Evolutionary conservation across 352 stramenopile genomes (phyloP).

Genomic region (Pilasporangium apinafurcum): DNA sequence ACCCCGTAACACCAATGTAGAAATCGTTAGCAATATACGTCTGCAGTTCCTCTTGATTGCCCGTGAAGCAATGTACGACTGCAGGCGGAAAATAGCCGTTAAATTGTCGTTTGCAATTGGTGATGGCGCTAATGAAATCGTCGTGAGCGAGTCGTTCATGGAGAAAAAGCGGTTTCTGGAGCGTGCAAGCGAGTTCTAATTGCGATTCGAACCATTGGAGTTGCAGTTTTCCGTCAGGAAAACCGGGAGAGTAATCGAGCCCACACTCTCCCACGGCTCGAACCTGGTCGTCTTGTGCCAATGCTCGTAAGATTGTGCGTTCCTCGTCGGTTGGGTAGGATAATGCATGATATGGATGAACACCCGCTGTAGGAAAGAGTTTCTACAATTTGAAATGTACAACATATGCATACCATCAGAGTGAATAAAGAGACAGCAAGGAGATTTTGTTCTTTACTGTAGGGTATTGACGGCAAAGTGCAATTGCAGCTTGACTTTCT

Average conservation of each 20-base stretch:
- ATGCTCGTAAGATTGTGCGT: conserved; percentile 16
- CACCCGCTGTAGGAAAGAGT: conserved; percentile 64
- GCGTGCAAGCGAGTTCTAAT: conserved; percentile 47
- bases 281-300: conserved; percentile 31
- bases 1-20: conserved; percentile 89
- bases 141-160: conserved; percentile 73
- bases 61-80: conserved; percentile 91
- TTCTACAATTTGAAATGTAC: conserved; percentile 2
- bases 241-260: conserved; percentile 67
- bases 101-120: conserved; percentile 28
- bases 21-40: conserved; percentile 76
- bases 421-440: not conserved
- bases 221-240: conserved; percentile 37
- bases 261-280: conserved; percentile 71
- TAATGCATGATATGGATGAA: conserved; percentile 75
- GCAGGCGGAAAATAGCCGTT: conserved; percentile 39
- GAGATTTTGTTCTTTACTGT: conserved; percentile 7
- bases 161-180: conserved; percentile 78
- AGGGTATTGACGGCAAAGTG: conserved; percentile 39
- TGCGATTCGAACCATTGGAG: conserved; percentile 64
- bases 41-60: conserved; percentile 54
- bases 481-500: conserved; percentile 51
- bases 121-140: conserved; percentile 70
- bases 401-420: not conserved
- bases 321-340: conserved; percentile 25